These are phyloP conservation scores for Diplodia intermedia DNA, from an alignment of 2,329 filamentous ascomycete species.

Conservation along the genomic window DNA sequence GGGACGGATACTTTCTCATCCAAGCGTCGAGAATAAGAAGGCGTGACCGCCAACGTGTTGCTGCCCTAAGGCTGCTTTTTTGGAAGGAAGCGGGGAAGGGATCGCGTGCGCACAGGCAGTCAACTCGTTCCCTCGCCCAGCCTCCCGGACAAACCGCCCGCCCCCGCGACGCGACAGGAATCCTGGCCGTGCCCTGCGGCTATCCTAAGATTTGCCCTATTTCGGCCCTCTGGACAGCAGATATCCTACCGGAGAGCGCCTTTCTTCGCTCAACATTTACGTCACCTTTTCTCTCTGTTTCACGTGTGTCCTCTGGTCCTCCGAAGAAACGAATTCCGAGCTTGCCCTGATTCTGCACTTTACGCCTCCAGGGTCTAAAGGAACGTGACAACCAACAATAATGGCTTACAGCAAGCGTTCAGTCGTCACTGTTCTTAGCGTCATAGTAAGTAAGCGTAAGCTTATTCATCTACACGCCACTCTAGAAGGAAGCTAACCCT, in stretches of 20 bases:
- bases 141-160: neutral
- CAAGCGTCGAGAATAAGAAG: neutral
- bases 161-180: slow-evolving; percentile 2
- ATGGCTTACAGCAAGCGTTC: slow-evolving; percentile 29
- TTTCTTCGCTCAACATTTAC: neutral
- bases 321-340: neutral
- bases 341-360: neutral
- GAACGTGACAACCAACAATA: neutral
- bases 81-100: neutral
- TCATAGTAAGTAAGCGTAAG: slow-evolving; percentile 20
- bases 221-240: neutral
- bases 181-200: neutral
- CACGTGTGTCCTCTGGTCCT: neutral
- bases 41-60: neutral
- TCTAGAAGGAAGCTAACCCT: slow-evolving; percentile 15
- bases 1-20: neutral
- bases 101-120: slow-evolving; percentile 8
- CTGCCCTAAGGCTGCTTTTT: neutral
- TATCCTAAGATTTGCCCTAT: neutral
- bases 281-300: neutral
- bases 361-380: neutral
- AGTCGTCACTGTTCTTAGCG: slow-evolving; percentile 25
- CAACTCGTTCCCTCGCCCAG: neutral
- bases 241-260: neutral
- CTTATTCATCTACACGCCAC: too few relatives aligned